Conservation (phyloP, 179 eudicot genomes). For the Patellifolia procumbens region DNA sequence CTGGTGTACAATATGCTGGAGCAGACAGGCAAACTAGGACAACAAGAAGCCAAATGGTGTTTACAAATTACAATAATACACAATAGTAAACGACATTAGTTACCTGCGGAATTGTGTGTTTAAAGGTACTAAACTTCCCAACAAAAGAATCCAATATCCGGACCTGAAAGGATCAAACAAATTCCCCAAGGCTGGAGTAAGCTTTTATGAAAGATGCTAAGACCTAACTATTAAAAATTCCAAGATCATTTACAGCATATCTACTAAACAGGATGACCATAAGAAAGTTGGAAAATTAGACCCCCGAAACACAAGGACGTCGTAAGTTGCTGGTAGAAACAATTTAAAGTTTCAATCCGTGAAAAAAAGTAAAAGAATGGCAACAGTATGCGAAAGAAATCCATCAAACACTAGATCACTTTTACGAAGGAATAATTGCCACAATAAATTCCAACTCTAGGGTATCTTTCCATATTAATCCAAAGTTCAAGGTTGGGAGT, state of each 20-base stretch:
- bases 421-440: neutral
- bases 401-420: neutral
- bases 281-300: neutral
- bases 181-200: neutral
- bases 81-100: neutral
- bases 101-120: conserved; percentile 93
- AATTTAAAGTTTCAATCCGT: neutral
- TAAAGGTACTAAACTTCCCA: conserved; percentile 92
- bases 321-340: neutral
- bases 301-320: neutral
- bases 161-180: conserved; percentile 43
- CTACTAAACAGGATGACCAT: neutral
- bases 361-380: neutral
- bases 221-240: neutral
- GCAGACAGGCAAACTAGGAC: neutral
- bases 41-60: neutral
- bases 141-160: conserved; percentile 98
- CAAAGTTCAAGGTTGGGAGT: too few species aligned
- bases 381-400: neutral
- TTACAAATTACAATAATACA: neutral
- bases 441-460: too few species aligned
- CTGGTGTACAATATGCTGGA: neutral
- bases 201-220: neutral
- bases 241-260: neutral
- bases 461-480: too few species aligned